Conservation (phyloP, 257 asterid genomes). For the Cynanchum wilfordii region DNA sequence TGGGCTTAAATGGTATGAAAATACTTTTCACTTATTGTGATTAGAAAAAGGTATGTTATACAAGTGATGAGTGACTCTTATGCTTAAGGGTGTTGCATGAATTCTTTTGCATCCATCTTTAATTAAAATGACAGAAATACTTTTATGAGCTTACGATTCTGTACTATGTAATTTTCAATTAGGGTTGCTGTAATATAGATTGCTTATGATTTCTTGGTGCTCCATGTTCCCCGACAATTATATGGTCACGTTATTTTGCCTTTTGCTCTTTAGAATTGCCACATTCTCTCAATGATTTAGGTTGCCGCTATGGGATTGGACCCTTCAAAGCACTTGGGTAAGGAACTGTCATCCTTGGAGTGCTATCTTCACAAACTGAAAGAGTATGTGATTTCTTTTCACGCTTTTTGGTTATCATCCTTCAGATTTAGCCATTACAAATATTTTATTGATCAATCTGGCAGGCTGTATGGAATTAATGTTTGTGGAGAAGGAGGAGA, state of each 20-base stretch:
- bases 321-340: constrained; percentile 93
- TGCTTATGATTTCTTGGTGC: not conserved
- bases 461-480: constrained; percentile 88
- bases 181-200: not conserved
- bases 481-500: constrained; percentile 99
- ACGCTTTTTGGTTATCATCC: constrained; percentile 1
- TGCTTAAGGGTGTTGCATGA: not conserved
- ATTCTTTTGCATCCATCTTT: not conserved
- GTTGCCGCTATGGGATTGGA: constrained; percentile 94
- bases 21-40: not conserved
- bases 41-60: not conserved
- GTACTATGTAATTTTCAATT: not conserved
- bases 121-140: not conserved
- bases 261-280: not conserved
- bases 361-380: constrained; percentile 82
- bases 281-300: constrained; percentile 33
- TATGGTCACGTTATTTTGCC: not conserved
- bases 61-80: not conserved
- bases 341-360: constrained; percentile 59
- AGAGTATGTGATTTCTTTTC: constrained; percentile 51
- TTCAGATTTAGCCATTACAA: constrained; percentile 20
- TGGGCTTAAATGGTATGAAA: not conserved
- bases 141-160: not conserved
- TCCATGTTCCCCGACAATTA: not conserved
- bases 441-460: constrained; percentile 21